A percentile compares a stretch with the other conserved stretches of the same genome.
These are phyloP conservation scores for Pleurotus salmoneostramineus DNA, from an alignment of 768 basidiomycete genomes.

Conservation along the genomic window DNA sequence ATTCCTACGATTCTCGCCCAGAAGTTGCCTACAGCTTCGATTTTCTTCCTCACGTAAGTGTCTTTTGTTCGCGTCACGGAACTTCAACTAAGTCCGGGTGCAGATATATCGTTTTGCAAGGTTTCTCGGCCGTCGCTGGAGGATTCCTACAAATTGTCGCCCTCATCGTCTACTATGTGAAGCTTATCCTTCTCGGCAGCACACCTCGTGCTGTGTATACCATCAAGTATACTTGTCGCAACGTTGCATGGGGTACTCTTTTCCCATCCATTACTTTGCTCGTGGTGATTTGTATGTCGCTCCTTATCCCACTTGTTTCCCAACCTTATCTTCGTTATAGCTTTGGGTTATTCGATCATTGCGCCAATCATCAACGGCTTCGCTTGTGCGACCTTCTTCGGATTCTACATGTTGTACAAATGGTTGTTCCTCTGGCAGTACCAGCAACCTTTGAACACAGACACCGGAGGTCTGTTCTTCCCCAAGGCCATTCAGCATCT, in stretches of 20 bases:
- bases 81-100: neutral
- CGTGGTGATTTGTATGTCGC: conserved; percentile 70
- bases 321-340: conserved; percentile 23
- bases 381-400: conserved; percentile 74
- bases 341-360: conserved; percentile 82
- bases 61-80: neutral
- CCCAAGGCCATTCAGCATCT: conserved; percentile 91
- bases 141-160: conserved; percentile 78
- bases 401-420: conserved; percentile 82
- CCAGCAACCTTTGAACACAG: conserved; percentile 62
- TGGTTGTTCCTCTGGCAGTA: conserved; percentile 82
- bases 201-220: conserved; percentile 83
- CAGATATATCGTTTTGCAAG: conserved; percentile 78
- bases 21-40: conserved; percentile 79
- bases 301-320: neutral
- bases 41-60: conserved; percentile 83
- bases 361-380: conserved; percentile 94
- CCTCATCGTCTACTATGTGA: conserved; percentile 85
- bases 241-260: conserved; percentile 72
- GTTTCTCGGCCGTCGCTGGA: conserved; percentile 73
- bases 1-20: conserved; percentile 69
- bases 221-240: conserved; percentile 73
- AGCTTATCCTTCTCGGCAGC: conserved; percentile 80
- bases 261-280: conserved; percentile 75
- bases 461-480: conserved; percentile 94